Evolutionary conservation across 2,329 filamentous ascomycete genomes (phyloP).

Genomic region (Tricladium varicosporioides): DNA sequence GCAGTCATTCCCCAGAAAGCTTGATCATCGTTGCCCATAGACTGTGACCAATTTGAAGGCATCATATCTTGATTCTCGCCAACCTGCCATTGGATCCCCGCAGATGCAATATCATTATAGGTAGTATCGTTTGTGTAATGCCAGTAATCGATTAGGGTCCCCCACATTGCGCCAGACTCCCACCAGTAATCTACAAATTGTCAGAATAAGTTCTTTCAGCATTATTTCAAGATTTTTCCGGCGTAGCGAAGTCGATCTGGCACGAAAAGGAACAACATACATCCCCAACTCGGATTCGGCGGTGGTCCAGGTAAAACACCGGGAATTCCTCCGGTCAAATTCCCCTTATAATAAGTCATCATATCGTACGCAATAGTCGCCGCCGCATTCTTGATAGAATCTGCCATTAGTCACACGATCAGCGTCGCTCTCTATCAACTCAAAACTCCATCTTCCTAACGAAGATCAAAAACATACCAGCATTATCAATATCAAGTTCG

Average conservation of each 20-base stretch:
- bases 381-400: conserved; percentile 32
- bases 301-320: conserved; percentile 49
- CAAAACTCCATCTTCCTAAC: not conserved
- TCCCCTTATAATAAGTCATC: conserved; percentile 42
- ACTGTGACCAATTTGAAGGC: conserved; percentile 44
- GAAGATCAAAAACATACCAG: not conserved
- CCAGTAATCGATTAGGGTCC: conserved; percentile 31
- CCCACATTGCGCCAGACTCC: conserved; percentile 46
- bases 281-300: conserved; percentile 30
- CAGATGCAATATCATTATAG: conserved; percentile 53
- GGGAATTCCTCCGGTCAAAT: conserved; percentile 41
- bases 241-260: not conserved
- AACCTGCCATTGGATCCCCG: conserved; percentile 58
- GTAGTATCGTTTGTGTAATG: conserved; percentile 58
- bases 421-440: conserved; percentile 22
- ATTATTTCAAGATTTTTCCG: no score
- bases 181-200: conserved; percentile 50
- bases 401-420: conserved; percentile 42
- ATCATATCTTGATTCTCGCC: conserved; percentile 57
- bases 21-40: conserved; percentile 38
- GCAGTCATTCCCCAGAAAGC: conserved; percentile 83
- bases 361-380: conserved; percentile 35
- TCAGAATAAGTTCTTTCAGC: conserved; percentile 3
- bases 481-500: conserved; percentile 30
- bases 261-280: conserved; percentile 23